Evolutionary conservation across 2,329 filamentous ascomycete species (phyloP).

Genomic region (Phaeosphaeriaceae sp.): DNA sequence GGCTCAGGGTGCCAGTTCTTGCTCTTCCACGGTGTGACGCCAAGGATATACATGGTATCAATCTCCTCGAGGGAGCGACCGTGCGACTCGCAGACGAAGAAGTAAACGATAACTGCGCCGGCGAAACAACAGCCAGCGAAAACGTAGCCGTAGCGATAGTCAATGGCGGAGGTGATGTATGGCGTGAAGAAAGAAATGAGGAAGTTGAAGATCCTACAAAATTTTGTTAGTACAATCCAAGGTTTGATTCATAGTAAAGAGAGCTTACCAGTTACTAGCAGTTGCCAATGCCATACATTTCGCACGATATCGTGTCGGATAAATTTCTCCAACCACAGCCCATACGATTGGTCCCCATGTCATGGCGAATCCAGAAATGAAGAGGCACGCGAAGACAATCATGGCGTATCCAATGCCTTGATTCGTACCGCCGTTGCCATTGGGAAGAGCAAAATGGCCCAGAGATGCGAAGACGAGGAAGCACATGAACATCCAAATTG

Average conservation of each 20-base stretch:
- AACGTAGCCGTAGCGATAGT: conserved; percentile 77
- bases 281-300: conserved; percentile 56
- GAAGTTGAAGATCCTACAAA: conserved; percentile 56
- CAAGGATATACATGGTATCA: conserved; percentile 73
- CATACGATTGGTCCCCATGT: conserved; percentile 77
- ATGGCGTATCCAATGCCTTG: conserved; percentile 65
- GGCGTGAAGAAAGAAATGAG: conserved; percentile 75
- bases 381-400: conserved; percentile 74
- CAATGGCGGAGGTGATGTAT: conserved; percentile 76
- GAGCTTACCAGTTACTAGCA: conserved; percentile 22
- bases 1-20: conserved; percentile 57
- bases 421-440: conserved; percentile 40
- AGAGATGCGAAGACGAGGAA: conserved; percentile 64
- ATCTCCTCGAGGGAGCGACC: conserved; percentile 80
- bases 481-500: conserved; percentile 62
- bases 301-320: conserved; percentile 63
- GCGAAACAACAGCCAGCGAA: conserved; percentile 76
- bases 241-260: too few relatives aligned
- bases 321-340: conserved; percentile 73
- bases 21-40: conserved; percentile 70
- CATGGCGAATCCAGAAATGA: conserved; percentile 71
- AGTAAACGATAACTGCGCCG: conserved; percentile 73
- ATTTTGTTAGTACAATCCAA: conserved; percentile 1
- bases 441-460: conserved; percentile 54
- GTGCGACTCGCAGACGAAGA: conserved; percentile 79